These are phyloP conservation scores for Hypoxylon cercidicola DNA, from an alignment of 495 filamentous ascomycete genomes.

Conservation along the genomic window DNA sequence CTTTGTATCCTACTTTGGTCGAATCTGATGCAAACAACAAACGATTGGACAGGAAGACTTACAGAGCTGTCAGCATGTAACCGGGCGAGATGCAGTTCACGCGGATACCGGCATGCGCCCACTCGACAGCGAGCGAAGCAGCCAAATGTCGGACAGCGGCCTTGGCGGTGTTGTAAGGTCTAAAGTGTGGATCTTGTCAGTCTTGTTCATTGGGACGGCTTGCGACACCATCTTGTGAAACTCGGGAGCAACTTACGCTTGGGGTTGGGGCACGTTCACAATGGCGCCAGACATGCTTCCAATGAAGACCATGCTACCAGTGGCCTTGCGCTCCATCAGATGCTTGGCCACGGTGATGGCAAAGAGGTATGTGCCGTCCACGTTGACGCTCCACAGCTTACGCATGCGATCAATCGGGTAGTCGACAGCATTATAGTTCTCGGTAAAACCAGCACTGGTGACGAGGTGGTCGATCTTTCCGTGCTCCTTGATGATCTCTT, in stretches of 20 bases:
- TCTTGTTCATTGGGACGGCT: neutral
- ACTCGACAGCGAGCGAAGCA: conserved; percentile 85
- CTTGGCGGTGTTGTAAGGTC: conserved; percentile 89
- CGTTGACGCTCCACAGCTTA: conserved; percentile 94
- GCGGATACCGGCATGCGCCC: conserved; percentile 83
- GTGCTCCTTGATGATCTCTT: conserved; percentile 74
- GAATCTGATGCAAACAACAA: conserved; percentile 27
- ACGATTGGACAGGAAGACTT: conserved; percentile 46
- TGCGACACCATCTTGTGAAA: neutral
- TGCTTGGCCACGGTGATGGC: conserved; percentile 87
- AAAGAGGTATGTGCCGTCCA: conserved; percentile 92
- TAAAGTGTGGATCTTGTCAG: conserved; percentile 36
- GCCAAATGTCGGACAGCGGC: conserved; percentile 88
- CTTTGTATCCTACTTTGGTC: conserved; percentile 9
- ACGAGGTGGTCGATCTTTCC: conserved; percentile 90
- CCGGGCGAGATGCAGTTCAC: conserved; percentile 93
- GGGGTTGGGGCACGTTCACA: conserved; percentile 94
- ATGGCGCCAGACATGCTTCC: conserved; percentile 93
- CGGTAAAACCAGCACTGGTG: conserved; percentile 94
- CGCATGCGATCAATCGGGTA: conserved; percentile 90
- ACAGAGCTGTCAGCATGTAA: conserved; percentile 95
- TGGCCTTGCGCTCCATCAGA: conserved; percentile 79
- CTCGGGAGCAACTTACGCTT: conserved; percentile 62
- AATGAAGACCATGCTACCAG: conserved; percentile 92
- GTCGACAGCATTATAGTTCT: conserved; percentile 90